phyloP scores from a whole-genome alignment of 202 grass and related monocot species.

The Eragrostis tef region DNA sequence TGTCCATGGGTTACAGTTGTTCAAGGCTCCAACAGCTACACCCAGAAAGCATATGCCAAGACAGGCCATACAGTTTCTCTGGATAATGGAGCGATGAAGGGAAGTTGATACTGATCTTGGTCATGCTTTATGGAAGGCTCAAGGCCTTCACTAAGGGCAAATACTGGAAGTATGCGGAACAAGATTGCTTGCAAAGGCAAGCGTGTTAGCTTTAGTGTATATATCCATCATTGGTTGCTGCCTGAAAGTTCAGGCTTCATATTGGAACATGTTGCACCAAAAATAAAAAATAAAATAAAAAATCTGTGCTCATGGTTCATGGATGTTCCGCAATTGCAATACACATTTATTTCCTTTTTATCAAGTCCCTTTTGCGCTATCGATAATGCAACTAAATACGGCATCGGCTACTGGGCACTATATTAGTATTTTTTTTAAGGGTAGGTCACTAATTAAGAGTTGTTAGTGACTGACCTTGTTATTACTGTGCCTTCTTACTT shows the following conservation, averaged over 20 bases:
- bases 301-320: no score
- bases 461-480: neutral
- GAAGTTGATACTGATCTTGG: slow-evolving; percentile 45
- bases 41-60: slow-evolving; percentile 47
- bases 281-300: no score
- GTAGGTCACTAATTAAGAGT: neutral
- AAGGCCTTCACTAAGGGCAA: slow-evolving; percentile 45
- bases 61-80: slow-evolving; percentile 52
- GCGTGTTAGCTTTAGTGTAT: neutral
- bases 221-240: neutral
- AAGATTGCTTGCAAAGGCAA: slow-evolving; percentile 25
- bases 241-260: slow-evolving; percentile 28
- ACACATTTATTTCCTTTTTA: neutral
- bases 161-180: slow-evolving; percentile 46
- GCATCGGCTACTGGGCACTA: no score
- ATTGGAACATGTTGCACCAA: neutral
- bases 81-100: slow-evolving; percentile 63
- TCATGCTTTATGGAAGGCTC: slow-evolving; percentile 60
- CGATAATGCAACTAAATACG: slow-evolving; percentile 28
- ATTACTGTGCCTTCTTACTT: neutral
- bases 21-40: slow-evolving; percentile 56
- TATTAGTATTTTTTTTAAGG: no score
- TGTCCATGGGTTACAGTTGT: slow-evolving; percentile 63
- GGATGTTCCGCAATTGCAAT: neutral
- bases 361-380: neutral